Conservation (phyloP, 305 asterid species). For the Salvia sclarea region DNA sequence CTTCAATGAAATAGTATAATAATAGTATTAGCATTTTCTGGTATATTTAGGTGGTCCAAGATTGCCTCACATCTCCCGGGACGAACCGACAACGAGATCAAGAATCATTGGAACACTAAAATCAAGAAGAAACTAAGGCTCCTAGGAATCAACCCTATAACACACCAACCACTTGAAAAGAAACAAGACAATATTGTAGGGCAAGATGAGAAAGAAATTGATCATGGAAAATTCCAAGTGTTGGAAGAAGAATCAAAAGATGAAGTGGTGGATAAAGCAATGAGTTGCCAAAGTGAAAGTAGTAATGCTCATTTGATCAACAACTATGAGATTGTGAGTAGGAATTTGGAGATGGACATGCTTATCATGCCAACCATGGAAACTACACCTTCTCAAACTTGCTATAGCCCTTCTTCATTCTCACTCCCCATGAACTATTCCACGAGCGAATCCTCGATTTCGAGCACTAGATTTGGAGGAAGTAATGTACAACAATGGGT, state of each 20-base stretch:
- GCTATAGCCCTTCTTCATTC: slow-evolving; percentile 35
- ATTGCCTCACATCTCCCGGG: slow-evolving; percentile 62
- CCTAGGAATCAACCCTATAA: slow-evolving; percentile 47
- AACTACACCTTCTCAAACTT: no score
- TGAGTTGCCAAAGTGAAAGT: slow-evolving; percentile 16
- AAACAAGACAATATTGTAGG: slow-evolving; percentile 16
- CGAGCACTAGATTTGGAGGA: no score
- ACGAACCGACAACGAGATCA: slow-evolving; percentile 58
- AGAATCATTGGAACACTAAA: slow-evolving; percentile 58
- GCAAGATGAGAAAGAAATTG: neutral
- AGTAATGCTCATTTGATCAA: slow-evolving; percentile 27
- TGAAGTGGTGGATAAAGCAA: neutral
- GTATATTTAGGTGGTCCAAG: slow-evolving; percentile 60
- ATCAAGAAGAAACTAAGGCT: slow-evolving; percentile 56
- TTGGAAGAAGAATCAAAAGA: neutral
- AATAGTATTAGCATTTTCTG: no score
- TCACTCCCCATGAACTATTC: neutral
- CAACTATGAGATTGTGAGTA: slow-evolving; percentile 31
- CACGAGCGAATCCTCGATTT: no score
- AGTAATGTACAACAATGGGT: slow-evolving; percentile 30
- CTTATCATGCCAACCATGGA: slow-evolving; percentile 20
- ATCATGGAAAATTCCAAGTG: slow-evolving; percentile 9
- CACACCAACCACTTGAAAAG: slow-evolving; percentile 43
- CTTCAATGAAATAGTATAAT: no score
- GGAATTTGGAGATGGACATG: slow-evolving; percentile 31